Evolutionary conservation across 179 eudicot genomes (phyloP), one percentile per base, ranked within the genome.

Genomic region (Beta lomatogona): DNA sequence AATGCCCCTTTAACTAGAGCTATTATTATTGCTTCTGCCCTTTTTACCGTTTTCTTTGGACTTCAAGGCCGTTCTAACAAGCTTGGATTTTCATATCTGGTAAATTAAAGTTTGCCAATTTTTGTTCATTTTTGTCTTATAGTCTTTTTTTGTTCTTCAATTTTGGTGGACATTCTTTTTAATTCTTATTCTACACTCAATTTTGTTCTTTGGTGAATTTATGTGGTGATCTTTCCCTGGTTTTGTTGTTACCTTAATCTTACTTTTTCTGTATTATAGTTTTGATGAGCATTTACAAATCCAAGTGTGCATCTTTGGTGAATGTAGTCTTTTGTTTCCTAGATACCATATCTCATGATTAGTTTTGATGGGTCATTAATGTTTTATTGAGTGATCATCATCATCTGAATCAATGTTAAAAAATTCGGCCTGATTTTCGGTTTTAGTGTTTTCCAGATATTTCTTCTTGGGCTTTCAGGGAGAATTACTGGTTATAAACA

Each of bases 1-100:
- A 95, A 94, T 91, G 99, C 99, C 48, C 98, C 98, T 57, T 90
- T 94, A 55, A 91, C 98, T 12, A 89, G 95, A 87, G 82, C 92
- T 6, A 57, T 94, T 52, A 86, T 95, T 15, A 86, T 92, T 58
- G 92, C 90, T 0, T 91, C 88, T 87, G 92, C 88, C 80, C 75
- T 96, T 57, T 92, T 96, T 83, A 91, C 96, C 14, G 81, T 94
- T 79, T 52, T 96, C 73, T 94, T 96, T 79, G 98, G 99, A 84
- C 84, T 94, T 84, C 89, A 85, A 88, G 92, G 91, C 59, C 97
- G 93, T 76, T 85, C 95, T 13, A 84, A 80, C 80, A 92, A 91
- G 85, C 94, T 92, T 78, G 92, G 89, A 4, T 87, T 93, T 36
- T 90, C 99, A 13, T 92, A 87, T 85, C 93, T 94, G 97, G 99